Conservation (phyloP, 1,139 yeast species). For the Candida sp. region DNA sequence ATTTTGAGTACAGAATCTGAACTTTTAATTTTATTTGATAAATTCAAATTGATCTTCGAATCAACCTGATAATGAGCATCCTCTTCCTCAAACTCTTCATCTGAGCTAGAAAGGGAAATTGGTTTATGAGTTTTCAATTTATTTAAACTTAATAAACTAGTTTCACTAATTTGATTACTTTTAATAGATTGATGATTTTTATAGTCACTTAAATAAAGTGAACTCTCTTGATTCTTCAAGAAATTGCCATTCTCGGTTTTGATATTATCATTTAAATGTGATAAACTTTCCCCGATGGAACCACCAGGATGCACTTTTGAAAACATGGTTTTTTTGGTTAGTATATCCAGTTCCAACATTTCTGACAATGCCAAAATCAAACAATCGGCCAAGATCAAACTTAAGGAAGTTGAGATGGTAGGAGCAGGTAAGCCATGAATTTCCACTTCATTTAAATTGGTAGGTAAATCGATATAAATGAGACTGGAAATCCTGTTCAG, state of each 20-base stretch:
- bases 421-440: slow-evolving; percentile 87
- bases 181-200: not conserved
- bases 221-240: slow-evolving; percentile 3
- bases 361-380: slow-evolving; percentile 72
- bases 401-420: slow-evolving; percentile 76
- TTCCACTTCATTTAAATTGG: slow-evolving; percentile 52
- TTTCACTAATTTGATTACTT: slow-evolving; percentile 2
- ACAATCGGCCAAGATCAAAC: slow-evolving; percentile 77
- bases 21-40: slow-evolving; percentile 4
- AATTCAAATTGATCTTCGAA: slow-evolving; percentile 1
- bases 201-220: not conserved
- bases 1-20: slow-evolving; percentile 1
- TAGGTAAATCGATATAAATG: slow-evolving; percentile 62
- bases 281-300: slow-evolving; percentile 65
- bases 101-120: slow-evolving; percentile 3
- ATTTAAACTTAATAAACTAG: slow-evolving; percentile 3
- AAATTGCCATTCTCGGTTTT: slow-evolving; percentile 1
- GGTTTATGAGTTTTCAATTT: not conserved
- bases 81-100: slow-evolving; percentile 4
- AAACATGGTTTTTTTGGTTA: slow-evolving; percentile 53
- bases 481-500: slow-evolving; percentile 47
- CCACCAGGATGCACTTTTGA: slow-evolving; percentile 88
- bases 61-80: slow-evolving; percentile 1
- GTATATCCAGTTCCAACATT: slow-evolving; percentile 54
- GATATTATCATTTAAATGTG: slow-evolving; percentile 30